Base-by-base conservation (phyloP, 1,284 basidiomycete genomes). In the Sanghuangporus weigelae region DNA sequence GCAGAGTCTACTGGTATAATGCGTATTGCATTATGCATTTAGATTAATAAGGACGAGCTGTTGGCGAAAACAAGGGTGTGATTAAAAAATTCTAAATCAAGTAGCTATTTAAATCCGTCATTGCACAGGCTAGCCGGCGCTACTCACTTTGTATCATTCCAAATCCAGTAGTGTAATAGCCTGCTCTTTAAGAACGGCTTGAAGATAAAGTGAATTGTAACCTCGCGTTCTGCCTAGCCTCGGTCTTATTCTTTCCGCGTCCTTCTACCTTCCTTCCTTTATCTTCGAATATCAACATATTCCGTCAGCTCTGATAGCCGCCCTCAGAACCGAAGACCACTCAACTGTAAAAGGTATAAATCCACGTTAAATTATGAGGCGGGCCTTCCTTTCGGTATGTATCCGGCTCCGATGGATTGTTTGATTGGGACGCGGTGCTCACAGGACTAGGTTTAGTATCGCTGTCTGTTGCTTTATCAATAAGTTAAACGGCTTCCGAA, bases 321-420 rank as follows among this genome's bases (percentile, higher is more conserved):
- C 44, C 16, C 16, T 44, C 4, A 44, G 16, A 26, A 49, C 3
- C 19, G 48, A 23, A 10, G 11, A 21, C 39, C 3, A 40, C 55
- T 57, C 35, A 50, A 62, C 60, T 48, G 44, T 10, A 49, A 38
- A 62, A 5, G 11, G 31, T 62, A 50, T 54, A 62, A 3, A 39
- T 57, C 60, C 60, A 62, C 16, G 42, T 57, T 31, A 11, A 12
- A n/a, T 23, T 57, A 50, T 62, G 53, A 21, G n/a, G 7, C 2
- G 42, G 21, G 1, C 60, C 60, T 11, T 46, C 23, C 11, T 16
- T 10, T 48, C 12, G 31, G 21, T 10, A 62, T 14, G 21, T 11
- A 7, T 49, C 58, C 19, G 48, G 36, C 11, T 19, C 12, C 7
- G 21, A 4, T 31, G 16, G 12, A 44, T 12, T 10, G 6, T 10